Evolutionary conservation across 192 early-diverging fungal genomes (phyloP).

Genomic region (Rhizophagus sp.): DNA sequence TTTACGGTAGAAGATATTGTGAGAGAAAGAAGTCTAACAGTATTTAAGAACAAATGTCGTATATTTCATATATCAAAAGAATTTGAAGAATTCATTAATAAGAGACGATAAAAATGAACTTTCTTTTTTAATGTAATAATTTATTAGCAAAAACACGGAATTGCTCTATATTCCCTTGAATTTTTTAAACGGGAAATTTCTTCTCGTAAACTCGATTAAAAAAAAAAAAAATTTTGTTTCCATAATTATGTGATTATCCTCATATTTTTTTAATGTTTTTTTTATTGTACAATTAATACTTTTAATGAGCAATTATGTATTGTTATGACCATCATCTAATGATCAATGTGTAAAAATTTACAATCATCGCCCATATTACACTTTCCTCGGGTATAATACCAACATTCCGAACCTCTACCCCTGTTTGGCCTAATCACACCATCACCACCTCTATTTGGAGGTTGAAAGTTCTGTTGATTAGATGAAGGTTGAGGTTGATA

Average conservation of each 20-base stretch:
- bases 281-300: not conserved
- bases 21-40: slow-evolving; percentile 62
- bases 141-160: too few species aligned
- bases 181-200: too few species aligned
- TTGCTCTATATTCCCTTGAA: too few species aligned
- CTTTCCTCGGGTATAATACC: slow-evolving; percentile 9
- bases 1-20: slow-evolving; percentile 72
- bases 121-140: too few species aligned
- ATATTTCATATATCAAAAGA: slow-evolving; percentile 57
- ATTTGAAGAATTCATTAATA: slow-evolving; percentile 38
- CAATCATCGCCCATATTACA: slow-evolving; percentile 22
- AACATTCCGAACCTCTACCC: slow-evolving; percentile 25
- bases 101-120: not conserved
- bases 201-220: too few species aligned
- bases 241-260: too few species aligned
- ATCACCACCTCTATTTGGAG: not conserved
- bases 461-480: not conserved
- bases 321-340: not conserved
- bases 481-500: not conserved
- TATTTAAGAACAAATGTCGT: slow-evolving; percentile 68
- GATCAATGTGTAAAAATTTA: slow-evolving; percentile 22
- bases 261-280: not conserved
- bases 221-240: too few species aligned
- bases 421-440: not conserved
- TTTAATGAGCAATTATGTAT: not conserved